phyloP scores from a whole-genome alignment of 2,329 filamentous ascomycete genomes.

The Pyrenochaeta sp. region DNA sequence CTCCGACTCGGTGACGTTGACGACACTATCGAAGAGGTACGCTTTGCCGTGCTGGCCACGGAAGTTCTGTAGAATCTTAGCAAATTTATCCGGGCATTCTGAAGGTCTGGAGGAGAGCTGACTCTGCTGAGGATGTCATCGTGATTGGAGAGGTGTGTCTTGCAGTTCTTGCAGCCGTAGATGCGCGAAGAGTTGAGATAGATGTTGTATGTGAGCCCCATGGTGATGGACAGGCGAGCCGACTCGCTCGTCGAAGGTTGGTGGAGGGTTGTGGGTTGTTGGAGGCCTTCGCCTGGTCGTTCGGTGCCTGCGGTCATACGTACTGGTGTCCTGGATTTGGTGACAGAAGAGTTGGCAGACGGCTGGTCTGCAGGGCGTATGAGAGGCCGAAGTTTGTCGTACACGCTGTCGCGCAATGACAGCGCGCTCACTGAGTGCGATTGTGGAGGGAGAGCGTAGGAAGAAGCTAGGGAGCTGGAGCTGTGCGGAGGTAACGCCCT shows the following conservation, averaged over 20 bases:
- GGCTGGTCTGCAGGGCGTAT: conserved; percentile 1
- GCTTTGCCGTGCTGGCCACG: conserved; percentile 98
- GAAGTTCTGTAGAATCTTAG: conserved; percentile 75
- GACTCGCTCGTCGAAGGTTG: conserved; percentile 7
- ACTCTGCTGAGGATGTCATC: conserved; percentile 96
- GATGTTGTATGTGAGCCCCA: conserved; percentile 91
- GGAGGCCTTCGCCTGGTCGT: conserved; percentile 10
- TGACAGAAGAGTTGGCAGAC: conserved; percentile 4
- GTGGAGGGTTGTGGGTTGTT: conserved; percentile 6
- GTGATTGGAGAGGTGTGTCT: conserved; percentile 92
- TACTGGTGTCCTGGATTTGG: conserved; percentile 6
- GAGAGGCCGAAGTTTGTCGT: conserved; percentile 1
- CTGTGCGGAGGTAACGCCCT: conserved; percentile 21
- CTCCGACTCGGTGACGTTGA: conserved; percentile 86
- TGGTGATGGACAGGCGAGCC: conserved; percentile 50
- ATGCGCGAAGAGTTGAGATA: conserved; percentile 88
- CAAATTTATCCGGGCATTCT: background rate
- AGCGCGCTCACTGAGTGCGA: conserved; percentile 7
- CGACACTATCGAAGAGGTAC: conserved; percentile 92
- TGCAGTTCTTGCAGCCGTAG: conserved; percentile 91
- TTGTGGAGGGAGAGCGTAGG: conserved; percentile 15
- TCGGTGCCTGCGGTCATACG: conserved; percentile 21
- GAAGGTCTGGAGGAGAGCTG: conserved; percentile 45
- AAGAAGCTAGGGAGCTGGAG: conserved; percentile 9
- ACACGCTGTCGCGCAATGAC: conserved; percentile 17